Percentiles rank a stretch among this genome's conserved stretches.
phyloP scores from a whole-genome alignment of 495 filamentous ascomycete species.

The Cudoniella acicularis region DNA sequence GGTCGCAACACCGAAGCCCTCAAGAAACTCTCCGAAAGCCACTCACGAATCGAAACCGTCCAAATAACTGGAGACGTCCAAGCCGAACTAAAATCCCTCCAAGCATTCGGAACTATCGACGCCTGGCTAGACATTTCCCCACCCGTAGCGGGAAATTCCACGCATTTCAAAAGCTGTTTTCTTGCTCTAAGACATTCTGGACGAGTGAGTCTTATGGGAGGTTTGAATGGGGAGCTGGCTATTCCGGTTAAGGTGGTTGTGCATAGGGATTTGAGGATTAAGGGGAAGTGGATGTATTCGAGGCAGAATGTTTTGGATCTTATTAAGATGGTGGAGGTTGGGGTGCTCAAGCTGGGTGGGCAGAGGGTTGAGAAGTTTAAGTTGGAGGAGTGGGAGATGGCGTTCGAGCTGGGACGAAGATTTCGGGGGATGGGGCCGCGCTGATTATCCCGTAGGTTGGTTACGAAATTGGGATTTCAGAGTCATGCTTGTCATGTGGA shows the following conservation, averaged over 20 bases:
- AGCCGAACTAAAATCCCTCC: constrained; percentile 32
- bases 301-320: constrained; percentile 32
- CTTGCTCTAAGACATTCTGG: constrained; percentile 37
- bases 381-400: too few species aligned
- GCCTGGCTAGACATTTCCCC: constrained; percentile 47
- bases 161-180: constrained; percentile 38
- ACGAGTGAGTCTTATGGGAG: constrained; percentile 43
- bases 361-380: not conserved
- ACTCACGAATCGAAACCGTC: not conserved
- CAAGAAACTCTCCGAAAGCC: constrained; percentile 31
- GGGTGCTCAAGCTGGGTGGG: constrained; percentile 34
- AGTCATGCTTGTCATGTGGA: too few species aligned
- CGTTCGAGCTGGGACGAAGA: too few species aligned
- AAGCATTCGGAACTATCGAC: constrained; percentile 28
- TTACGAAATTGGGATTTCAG: too few species aligned
- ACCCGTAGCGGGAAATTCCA: constrained; percentile 28
- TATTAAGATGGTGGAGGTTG: constrained; percentile 40
- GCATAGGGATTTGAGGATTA: constrained; percentile 37
- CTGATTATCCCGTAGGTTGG: too few species aligned
- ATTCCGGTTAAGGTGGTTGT: constrained; percentile 30
- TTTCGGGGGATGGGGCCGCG: too few species aligned
- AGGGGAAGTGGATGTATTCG: constrained; percentile 51
- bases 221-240: not conserved
- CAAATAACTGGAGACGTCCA: constrained; percentile 27
- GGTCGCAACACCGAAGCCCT: constrained; percentile 39